Evolutionary conservation across 2,329 filamentous ascomycete genomes (phyloP).

Genomic region (Claviceps sp.): DNA sequence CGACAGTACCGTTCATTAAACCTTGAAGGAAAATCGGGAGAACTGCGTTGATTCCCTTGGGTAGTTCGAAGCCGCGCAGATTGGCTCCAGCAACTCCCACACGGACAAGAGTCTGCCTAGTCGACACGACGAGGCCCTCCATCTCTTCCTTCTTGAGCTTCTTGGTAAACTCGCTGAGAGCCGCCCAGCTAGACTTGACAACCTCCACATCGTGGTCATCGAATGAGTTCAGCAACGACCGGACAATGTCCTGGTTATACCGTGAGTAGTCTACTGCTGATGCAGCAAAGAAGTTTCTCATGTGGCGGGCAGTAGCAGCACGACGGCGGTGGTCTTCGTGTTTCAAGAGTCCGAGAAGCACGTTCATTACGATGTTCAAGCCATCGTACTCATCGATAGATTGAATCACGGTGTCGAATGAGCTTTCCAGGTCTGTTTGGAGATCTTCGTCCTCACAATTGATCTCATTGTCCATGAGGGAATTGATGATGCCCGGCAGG

Average conservation of each 20-base stretch:
- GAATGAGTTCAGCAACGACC: constrained; percentile 80
- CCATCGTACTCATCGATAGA: constrained; percentile 96
- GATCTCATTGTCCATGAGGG: constrained; percentile 87
- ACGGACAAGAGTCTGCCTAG: constrained; percentile 71
- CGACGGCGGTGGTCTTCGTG: constrained; percentile 84
- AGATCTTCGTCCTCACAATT: constrained; percentile 61
- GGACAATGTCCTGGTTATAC: constrained; percentile 92
- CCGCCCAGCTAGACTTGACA: constrained; percentile 80
- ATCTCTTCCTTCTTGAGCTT: constrained; percentile 93
- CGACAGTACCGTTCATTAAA: constrained; percentile 87
- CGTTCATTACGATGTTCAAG: constrained; percentile 89
- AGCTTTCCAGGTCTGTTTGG: constrained; percentile 56
- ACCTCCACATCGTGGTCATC: constrained; percentile 74
- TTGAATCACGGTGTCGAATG: constrained; percentile 80
- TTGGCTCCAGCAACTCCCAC: constrained; percentile 78
- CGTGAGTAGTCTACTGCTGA: constrained; percentile 81
- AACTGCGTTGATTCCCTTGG: constrained; percentile 94
- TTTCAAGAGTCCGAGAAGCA: constrained; percentile 76
- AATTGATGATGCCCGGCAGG: constrained; percentile 80
- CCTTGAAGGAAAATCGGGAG: constrained; percentile 95
- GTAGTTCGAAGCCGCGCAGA: constrained; percentile 76
- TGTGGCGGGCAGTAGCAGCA: constrained; percentile 61
- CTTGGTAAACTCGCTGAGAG: constrained; percentile 76
- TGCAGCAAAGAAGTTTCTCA: constrained; percentile 74
- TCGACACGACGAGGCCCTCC: constrained; percentile 81